phyloP scores from a whole-genome alignment of 2,329 filamentous ascomycete genomes.

The Amesomyces nigricolor region DNA sequence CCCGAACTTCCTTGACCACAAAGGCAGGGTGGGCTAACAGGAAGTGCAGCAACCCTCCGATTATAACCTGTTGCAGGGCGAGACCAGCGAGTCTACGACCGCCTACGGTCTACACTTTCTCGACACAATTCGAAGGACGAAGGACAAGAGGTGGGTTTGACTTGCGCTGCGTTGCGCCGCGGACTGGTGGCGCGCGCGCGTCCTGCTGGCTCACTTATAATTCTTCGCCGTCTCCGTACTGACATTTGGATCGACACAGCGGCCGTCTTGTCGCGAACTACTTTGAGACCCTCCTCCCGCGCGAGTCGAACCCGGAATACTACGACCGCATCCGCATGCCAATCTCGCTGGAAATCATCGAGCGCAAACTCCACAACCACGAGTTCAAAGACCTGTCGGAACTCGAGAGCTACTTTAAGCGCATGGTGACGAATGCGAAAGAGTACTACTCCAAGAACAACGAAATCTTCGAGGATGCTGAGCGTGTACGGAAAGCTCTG shows the following conservation, averaged over 20 bases:
- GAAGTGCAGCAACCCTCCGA: conserved; percentile 27
- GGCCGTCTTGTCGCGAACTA: conserved; percentile 68
- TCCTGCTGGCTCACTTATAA: neutral
- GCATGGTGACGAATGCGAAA: conserved; percentile 83
- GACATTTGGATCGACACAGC: conserved; percentile 35
- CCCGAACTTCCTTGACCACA: neutral
- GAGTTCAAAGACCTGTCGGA: conserved; percentile 66
- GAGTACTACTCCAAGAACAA: conserved; percentile 72
- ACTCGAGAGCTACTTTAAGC: conserved; percentile 79
- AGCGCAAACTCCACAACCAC: conserved; percentile 63
- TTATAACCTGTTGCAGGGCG: conserved; percentile 49
- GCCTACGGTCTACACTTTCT: conserved; percentile 68
- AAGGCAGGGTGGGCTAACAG: conserved; percentile 10
- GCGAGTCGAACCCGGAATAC: conserved; percentile 63
- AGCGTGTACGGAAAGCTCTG: conserved; percentile 77
- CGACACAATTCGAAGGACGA: conserved; percentile 66
- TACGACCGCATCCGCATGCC: conserved; percentile 73
- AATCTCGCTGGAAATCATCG: conserved; percentile 70
- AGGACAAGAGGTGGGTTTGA: conserved; percentile 66
- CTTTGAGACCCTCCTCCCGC: conserved; percentile 67
- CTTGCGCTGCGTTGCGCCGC: neutral
- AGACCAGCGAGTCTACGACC: conserved; percentile 63
- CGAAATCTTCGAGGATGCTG: conserved; percentile 72
- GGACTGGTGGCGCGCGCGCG: too few species aligned
- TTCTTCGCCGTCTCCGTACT: neutral